These are phyloP conservation scores for Ganoderma lucidum DNA, from an alignment of 1,284 basidiomycete species.

Conservation along the genomic window DNA sequence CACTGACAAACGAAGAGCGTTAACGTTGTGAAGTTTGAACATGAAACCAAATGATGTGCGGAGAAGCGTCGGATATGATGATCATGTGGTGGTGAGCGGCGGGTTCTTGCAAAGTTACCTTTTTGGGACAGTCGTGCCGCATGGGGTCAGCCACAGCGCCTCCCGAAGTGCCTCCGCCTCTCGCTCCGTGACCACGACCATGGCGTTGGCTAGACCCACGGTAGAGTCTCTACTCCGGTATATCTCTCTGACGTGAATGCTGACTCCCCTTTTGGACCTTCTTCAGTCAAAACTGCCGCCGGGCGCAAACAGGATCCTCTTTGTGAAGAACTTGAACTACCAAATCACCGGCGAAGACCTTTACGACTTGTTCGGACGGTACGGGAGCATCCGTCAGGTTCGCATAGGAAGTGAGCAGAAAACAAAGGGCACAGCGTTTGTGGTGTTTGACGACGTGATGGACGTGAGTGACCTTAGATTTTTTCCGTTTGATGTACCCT, in stretches of 20 bases:
- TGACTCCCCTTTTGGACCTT: background rate
- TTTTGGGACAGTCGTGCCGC: constrained; percentile 12
- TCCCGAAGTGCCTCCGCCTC: background rate
- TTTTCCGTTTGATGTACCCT: constrained; percentile 24
- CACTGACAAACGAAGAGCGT: background rate
- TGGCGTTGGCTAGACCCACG: constrained; percentile 72
- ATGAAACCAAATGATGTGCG: constrained; percentile 1
- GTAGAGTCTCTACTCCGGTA: constrained; percentile 47
- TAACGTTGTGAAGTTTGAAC: background rate
- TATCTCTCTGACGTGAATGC: background rate
- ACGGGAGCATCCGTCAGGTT: constrained; percentile 96
- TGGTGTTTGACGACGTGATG: constrained; percentile 92
- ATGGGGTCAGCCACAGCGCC: constrained; percentile 14
- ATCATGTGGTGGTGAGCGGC: background rate
- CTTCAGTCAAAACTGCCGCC: constrained; percentile 81
- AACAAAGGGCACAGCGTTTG: constrained; percentile 96
- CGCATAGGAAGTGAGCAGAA: constrained; percentile 92
- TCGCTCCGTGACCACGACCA: constrained; percentile 39
- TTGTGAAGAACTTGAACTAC: constrained; percentile 94
- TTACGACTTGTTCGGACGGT: constrained; percentile 97
- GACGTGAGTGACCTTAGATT: constrained; percentile 63
- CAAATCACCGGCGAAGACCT: constrained; percentile 93
- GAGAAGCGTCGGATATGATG: background rate
- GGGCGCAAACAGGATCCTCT: constrained; percentile 86
- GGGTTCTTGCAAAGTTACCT: constrained; percentile 18